phyloP scores from a whole-genome alignment of 2,329 filamentous ascomycete species.

The Alternaria arbusti region DNA sequence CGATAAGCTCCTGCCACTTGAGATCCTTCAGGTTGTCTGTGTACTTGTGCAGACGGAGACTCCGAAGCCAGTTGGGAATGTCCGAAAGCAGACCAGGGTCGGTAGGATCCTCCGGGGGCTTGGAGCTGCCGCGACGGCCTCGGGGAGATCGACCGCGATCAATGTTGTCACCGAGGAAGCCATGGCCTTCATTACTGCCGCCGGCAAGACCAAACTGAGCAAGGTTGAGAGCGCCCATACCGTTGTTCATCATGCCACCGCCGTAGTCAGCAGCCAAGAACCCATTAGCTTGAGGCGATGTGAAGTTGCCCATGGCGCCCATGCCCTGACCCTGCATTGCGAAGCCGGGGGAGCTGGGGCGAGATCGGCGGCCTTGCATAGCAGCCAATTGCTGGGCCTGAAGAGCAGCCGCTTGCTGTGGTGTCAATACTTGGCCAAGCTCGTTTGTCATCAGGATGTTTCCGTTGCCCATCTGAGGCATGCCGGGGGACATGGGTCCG shows the following conservation, averaged over 20 bases:
- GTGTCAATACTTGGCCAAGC: slow-evolving; percentile 82
- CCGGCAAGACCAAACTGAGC: slow-evolving; percentile 67
- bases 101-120: slow-evolving; percentile 96
- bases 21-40: slow-evolving; percentile 97
- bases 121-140: slow-evolving; percentile 90
- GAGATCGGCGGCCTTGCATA: slow-evolving; percentile 80
- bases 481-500: slow-evolving; percentile 69
- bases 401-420: slow-evolving; percentile 58
- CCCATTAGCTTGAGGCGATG: slow-evolving; percentile 91
- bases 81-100: slow-evolving; percentile 89
- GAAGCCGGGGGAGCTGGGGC: slow-evolving; percentile 87
- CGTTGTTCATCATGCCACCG: slow-evolving; percentile 71
- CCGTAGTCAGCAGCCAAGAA: slow-evolving; percentile 90
- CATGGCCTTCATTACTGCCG: slow-evolving; percentile 63
- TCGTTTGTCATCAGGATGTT: slow-evolving; percentile 96
- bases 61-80: slow-evolving; percentile 94
- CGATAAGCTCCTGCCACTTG: slow-evolving; percentile 92
- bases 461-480: slow-evolving; percentile 66
- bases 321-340: slow-evolving; percentile 72
- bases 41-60: slow-evolving; percentile 95
- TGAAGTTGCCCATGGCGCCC: slow-evolving; percentile 69
- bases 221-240: slow-evolving; percentile 74
- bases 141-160: slow-evolving; percentile 88
- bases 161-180: slow-evolving; percentile 94
- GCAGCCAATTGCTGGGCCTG: slow-evolving; percentile 82